Conservation (phyloP, 768 basidiomycete species). For the Naematelia aurantialba region DNA sequence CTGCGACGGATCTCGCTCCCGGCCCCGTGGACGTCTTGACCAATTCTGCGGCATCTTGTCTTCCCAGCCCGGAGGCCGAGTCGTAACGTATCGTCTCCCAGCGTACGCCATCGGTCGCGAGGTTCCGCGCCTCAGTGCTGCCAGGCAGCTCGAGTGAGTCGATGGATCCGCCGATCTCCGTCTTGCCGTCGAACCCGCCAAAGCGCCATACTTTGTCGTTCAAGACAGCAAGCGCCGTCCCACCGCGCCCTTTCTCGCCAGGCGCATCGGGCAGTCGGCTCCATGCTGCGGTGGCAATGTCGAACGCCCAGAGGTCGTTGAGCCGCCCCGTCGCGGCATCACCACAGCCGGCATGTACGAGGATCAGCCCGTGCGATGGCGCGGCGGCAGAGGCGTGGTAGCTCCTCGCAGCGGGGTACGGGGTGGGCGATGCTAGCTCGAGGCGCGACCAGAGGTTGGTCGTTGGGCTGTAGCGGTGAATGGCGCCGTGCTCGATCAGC, state of each 20-base stretch:
- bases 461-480: slow-evolving; percentile 14
- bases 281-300: slow-evolving; percentile 11
- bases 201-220: slow-evolving; percentile 18
- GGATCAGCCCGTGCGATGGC: slow-evolving; percentile 2
- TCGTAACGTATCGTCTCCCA: slow-evolving; percentile 13
- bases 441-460: slow-evolving; percentile 12
- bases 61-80: slow-evolving; percentile 5
- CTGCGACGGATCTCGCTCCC: slow-evolving; percentile 23
- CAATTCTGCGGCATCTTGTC: neutral
- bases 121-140: neutral
- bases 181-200: slow-evolving; percentile 34
- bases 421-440: neutral
- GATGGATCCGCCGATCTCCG: slow-evolving; percentile 24
- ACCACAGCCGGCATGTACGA: slow-evolving; percentile 30
- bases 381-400: slow-evolving; percentile 23
- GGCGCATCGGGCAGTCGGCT: slow-evolving; percentile 15
- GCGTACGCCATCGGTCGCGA: neutral
- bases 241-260: slow-evolving; percentile 14
- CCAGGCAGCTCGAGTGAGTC: slow-evolving; percentile 13
- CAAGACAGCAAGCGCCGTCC: slow-evolving; percentile 9
- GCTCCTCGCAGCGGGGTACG: slow-evolving; percentile 17
- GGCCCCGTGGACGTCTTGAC: slow-evolving; percentile 1
- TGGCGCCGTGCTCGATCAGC: slow-evolving; percentile 38
- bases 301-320: slow-evolving; percentile 28
- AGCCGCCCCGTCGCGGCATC: slow-evolving; percentile 18